phyloP scores from a whole-genome alignment of 495 filamentous ascomycete species.

The Neurospora sp. region DNA sequence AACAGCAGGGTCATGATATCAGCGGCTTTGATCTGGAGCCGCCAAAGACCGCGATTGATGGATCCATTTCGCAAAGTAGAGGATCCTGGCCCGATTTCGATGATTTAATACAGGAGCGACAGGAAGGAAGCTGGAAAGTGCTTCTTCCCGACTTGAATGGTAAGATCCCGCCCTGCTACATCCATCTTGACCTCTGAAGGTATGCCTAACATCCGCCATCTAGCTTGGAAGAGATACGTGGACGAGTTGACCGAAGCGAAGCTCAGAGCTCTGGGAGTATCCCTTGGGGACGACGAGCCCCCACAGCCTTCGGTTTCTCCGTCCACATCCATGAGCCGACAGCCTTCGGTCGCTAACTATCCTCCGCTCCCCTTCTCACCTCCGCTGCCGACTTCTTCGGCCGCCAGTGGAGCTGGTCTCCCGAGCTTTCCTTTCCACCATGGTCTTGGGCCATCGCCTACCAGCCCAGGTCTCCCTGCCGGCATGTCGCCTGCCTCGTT shows the following conservation, averaged over 20 bases:
- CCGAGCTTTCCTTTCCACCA: constrained; percentile 52
- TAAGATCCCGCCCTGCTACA: constrained; percentile 10
- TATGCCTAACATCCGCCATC: constrained; percentile 14
- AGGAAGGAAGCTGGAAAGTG: constrained; percentile 45
- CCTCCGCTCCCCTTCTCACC: constrained; percentile 63
- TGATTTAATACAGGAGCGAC: constrained; percentile 46
- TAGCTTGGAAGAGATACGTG: constrained; percentile 79
- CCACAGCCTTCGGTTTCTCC: constrained; percentile 43
- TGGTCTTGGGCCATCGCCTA: constrained; percentile 22
- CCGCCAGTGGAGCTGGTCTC: constrained; percentile 48
- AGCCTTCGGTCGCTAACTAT: constrained; percentile 50
- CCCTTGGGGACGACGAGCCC: constrained; percentile 60
- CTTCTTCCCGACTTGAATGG: constrained; percentile 63
- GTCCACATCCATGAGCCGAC: constrained; percentile 44
- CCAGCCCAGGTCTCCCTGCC: constrained; percentile 46
- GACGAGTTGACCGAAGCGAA: constrained; percentile 77
- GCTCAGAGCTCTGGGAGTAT: constrained; percentile 80
- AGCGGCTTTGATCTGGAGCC: constrained; percentile 58
- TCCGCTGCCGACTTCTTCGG: constrained; percentile 54
- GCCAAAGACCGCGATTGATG: background rate
- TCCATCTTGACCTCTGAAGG: background rate
- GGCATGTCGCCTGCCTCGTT: constrained; percentile 48
- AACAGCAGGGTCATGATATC: constrained; percentile 64
- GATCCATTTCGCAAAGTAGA: constrained; percentile 47
- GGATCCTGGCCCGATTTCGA: constrained; percentile 58